Conservation (phyloP, 257 asterid genomes). For the Orobanche coerulescens region DNA sequence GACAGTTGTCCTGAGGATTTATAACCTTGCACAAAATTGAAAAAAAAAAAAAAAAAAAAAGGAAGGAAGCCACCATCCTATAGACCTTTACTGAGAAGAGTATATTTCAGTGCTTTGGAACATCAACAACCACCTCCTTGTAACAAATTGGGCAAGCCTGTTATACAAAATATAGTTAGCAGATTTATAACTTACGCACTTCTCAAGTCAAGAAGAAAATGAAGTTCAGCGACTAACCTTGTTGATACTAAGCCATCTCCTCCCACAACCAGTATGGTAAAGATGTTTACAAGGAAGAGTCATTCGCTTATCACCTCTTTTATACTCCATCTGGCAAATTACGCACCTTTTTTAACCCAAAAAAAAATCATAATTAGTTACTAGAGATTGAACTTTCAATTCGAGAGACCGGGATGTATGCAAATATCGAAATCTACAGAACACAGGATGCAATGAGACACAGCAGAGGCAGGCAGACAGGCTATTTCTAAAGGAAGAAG, state of each 20-base stretch:
- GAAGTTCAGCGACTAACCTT: constrained; percentile 44
- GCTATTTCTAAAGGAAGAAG: background rate
- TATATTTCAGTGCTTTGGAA: constrained; percentile 34
- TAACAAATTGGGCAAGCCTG: constrained; percentile 93
- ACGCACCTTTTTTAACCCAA: constrained; percentile 58
- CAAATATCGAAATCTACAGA: background rate
- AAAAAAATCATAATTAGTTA: constrained; percentile 12
- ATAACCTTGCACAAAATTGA: constrained; percentile 24
- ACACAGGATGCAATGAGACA: background rate
- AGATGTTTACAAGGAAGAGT: constrained; percentile 93
- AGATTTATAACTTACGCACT: background rate
- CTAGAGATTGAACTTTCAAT: background rate
- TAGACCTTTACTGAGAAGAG: constrained; percentile 20
- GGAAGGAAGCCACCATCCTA: constrained; percentile 17
- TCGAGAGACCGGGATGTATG: background rate
- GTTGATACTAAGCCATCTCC: constrained; percentile 85
- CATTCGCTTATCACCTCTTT: constrained; percentile 62
- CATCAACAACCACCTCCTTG: constrained; percentile 57
- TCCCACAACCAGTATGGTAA: constrained; percentile 76
- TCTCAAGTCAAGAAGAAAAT: background rate
- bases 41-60: background rate
- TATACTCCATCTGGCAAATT: constrained; percentile 97
- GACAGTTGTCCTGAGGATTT: constrained; percentile 13
- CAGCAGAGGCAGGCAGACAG: background rate
- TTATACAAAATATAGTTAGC: constrained; percentile 19